Conservation (phyloP, 2,329 filamentous ascomycete genomes). For the Sclerotiophoma versabilis region DNA sequence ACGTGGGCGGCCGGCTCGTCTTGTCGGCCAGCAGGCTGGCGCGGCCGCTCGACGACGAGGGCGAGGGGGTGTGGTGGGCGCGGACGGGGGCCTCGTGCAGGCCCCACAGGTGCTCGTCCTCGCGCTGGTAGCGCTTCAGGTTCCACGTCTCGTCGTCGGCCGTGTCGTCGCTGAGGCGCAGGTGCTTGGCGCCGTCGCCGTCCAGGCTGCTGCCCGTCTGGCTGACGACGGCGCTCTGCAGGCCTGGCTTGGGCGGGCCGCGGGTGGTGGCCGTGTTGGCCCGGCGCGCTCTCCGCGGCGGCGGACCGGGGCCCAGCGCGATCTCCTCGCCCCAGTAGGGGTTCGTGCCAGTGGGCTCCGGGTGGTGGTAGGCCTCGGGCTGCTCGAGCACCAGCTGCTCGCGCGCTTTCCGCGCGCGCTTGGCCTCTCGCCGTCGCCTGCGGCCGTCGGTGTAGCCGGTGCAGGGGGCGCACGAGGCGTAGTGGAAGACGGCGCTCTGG, state of each 20-base stretch:
- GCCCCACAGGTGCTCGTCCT: constrained; percentile 89
- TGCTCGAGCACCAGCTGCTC: constrained; percentile 71
- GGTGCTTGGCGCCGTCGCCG: constrained; percentile 29
- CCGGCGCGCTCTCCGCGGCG: constrained; percentile 64
- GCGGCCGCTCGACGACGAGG: constrained; percentile 43
- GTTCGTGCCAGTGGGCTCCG: constrained; percentile 83
- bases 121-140: constrained; percentile 78
- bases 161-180: constrained; percentile 45
- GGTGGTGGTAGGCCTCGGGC: constrained; percentile 78
- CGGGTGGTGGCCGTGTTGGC: constrained; percentile 63
- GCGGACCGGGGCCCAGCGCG: constrained; percentile 76
- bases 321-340: constrained; percentile 91
- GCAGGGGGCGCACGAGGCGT: constrained; percentile 80
- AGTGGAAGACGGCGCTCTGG: constrained; percentile 78
- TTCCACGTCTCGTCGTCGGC: constrained; percentile 69
- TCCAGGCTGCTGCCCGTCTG: constrained; percentile 51
- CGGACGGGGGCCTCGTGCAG: constrained; percentile 56
- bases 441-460: constrained; percentile 72
- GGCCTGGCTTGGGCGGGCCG: constrained; percentile 64
- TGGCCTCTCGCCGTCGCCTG: constrained; percentile 74
- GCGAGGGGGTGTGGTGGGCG: constrained; percentile 38
- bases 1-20: constrained; percentile 35
- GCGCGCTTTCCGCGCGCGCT: constrained; percentile 71
- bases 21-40: constrained; percentile 31
- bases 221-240: constrained; percentile 58